Evolutionary conservation across 192 early-diverging fungal species (phyloP).

Genomic region (Coemansia sp.): DNA sequence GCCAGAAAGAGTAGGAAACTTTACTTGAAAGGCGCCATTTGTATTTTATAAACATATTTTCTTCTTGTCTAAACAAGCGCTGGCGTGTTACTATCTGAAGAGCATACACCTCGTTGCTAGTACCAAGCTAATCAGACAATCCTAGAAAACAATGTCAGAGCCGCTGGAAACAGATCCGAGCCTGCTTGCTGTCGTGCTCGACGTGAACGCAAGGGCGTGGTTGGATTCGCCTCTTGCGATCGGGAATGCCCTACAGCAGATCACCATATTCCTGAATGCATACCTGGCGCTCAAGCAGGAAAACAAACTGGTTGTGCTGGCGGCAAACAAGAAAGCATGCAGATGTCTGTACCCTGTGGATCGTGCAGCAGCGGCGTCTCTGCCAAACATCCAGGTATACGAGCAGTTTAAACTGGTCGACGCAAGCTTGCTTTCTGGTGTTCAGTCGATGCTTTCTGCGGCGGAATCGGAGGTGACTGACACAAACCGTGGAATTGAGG

Average conservation of each 20-base stretch:
- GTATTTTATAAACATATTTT: not conserved
- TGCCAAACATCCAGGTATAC: constrained; percentile 47
- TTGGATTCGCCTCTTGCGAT: constrained; percentile 60
- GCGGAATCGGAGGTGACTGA: not conserved
- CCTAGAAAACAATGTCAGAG: constrained; percentile 25
- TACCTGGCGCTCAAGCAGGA: constrained; percentile 87
- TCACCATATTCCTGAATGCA: constrained; percentile 88
- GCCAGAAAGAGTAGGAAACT: too few species aligned
- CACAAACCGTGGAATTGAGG: constrained; percentile 12
- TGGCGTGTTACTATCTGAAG: too few species aligned
- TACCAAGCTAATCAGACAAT: not conserved
- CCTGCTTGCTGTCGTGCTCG: constrained; percentile 79
- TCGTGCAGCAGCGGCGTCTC: not conserved
- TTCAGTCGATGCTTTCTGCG: constrained; percentile 21
- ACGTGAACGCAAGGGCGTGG: constrained; percentile 82
- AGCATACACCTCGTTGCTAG: too few species aligned
- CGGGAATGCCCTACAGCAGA: constrained; percentile 70
- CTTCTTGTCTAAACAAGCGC: too few species aligned
- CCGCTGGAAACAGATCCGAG: constrained; percentile 64
- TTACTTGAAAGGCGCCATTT: not conserved
- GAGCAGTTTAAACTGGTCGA: constrained; percentile 54
- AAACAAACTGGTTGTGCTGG: constrained; percentile 85
- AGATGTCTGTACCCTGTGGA: constrained; percentile 43
- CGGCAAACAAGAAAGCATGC: constrained; percentile 40
- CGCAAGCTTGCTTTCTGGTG: constrained; percentile 30